Conservation (phyloP, 2,329 filamentous ascomycete genomes). For the Zalaria obscura region DNA sequence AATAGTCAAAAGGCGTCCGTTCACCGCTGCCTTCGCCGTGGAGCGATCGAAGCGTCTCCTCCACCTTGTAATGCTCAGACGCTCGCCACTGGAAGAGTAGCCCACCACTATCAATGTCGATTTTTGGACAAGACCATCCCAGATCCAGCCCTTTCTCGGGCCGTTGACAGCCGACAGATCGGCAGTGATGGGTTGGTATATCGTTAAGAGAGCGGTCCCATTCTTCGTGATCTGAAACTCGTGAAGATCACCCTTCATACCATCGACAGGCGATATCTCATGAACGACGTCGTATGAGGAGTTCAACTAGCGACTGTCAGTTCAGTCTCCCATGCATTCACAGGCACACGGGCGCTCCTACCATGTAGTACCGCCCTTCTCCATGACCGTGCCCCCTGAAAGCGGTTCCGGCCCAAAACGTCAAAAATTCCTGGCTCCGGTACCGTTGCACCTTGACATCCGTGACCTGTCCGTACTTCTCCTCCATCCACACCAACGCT, state of each 20-base stretch:
- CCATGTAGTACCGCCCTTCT: not conserved
- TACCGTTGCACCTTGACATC: not conserved
- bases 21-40: constrained; percentile 26
- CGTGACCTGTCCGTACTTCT: not conserved
- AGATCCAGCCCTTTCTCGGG: constrained; percentile 20
- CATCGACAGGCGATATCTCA: constrained; percentile 7
- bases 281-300: constrained; percentile 11
- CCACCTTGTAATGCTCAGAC: constrained; percentile 26
- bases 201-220: constrained; percentile 11
- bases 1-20: constrained; percentile 34
- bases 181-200: constrained; percentile 9
- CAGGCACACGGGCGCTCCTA: not conserved
- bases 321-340: not conserved
- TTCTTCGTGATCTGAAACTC: constrained; percentile 12
- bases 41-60: constrained; percentile 19
- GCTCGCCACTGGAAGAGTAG: constrained; percentile 34
- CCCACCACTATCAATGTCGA: constrained; percentile 29
- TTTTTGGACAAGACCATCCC: constrained; percentile 31
- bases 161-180: constrained; percentile 11
- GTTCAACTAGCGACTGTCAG: constrained; percentile 11
- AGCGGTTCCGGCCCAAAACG: not conserved
- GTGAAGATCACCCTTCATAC: constrained; percentile 9
- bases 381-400: not conserved
- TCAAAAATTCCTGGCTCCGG: not conserved
- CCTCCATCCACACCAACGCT: not conserved